phyloP scores from a whole-genome alignment of 2,329 filamentous ascomycete genomes.

The Microdochium nivale region DNA sequence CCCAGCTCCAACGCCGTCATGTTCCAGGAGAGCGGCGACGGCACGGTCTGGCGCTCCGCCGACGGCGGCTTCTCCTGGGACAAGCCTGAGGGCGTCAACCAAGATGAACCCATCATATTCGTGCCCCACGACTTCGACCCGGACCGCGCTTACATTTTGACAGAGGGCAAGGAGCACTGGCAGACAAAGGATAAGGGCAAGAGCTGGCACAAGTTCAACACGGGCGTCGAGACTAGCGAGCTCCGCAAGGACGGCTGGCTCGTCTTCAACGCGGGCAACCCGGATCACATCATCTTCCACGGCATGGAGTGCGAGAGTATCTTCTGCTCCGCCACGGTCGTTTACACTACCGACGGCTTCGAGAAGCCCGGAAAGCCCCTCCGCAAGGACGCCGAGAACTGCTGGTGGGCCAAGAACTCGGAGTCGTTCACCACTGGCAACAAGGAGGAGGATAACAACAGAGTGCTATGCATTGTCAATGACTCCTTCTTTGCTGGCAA shows the following conservation, averaged over 20 bases:
- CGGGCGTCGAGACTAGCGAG: constrained; percentile 46
- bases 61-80: constrained; percentile 78
- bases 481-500: constrained; percentile 63
- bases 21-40: constrained; percentile 56
- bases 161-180: constrained; percentile 63
- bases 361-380: constrained; percentile 55
- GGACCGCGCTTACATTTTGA: constrained; percentile 72
- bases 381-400: constrained; percentile 62
- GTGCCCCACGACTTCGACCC: constrained; percentile 72
- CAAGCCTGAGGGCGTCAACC: constrained; percentile 52
- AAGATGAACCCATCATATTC: constrained; percentile 54
- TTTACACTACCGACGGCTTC: constrained; percentile 85
- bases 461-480: constrained; percentile 72
- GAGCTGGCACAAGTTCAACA: constrained; percentile 68
- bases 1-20: constrained; percentile 78
- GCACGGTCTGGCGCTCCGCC: constrained; percentile 65
- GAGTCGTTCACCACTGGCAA: constrained; percentile 64
- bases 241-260: constrained; percentile 44
- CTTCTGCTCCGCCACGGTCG: constrained; percentile 53
- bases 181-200: constrained; percentile 76
- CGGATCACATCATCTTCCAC: constrained; percentile 79
- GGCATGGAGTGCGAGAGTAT: constrained; percentile 59
- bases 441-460: constrained; percentile 54
- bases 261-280: constrained; percentile 75
- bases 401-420: constrained; percentile 79